A percentile compares a stretch with the other conserved stretches of the same genome.
Conservation (phyloP, 2,329 filamentous ascomycete genomes). For the Penicillium sp. region DNA sequence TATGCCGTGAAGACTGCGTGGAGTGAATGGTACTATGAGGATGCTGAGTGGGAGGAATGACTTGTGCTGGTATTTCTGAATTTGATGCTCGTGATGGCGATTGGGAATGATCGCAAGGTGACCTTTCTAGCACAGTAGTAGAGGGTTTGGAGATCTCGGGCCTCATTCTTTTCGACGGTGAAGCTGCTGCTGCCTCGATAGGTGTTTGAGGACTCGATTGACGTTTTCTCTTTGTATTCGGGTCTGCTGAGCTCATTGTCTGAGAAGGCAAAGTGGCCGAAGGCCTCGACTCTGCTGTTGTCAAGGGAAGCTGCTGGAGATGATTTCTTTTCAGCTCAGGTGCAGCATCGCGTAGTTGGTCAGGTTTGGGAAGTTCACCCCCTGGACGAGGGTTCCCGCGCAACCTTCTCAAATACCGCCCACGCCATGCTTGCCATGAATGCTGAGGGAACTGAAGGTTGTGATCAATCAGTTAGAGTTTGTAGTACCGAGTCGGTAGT, state of each 20-base stretch:
- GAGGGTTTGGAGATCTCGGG: not conserved
- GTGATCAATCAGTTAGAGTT: not conserved
- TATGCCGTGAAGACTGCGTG: not conserved
- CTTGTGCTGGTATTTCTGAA: not conserved
- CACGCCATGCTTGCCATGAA: conserved; percentile 50
- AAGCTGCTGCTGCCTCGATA: not conserved
- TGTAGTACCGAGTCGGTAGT: not conserved
- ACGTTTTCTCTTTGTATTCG: not conserved
- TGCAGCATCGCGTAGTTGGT: conserved; percentile 1
- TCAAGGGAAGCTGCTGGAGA: not conserved
- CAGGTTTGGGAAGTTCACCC: conserved; percentile 15
- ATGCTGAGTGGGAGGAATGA: not conserved
- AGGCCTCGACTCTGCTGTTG: not conserved
- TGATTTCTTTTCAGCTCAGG: not conserved
- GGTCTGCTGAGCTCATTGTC: not conserved
- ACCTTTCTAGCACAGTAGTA: not conserved
- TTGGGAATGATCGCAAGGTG: not conserved
- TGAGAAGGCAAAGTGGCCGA: not conserved
- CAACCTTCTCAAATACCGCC: conserved; percentile 46
- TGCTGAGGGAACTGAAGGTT: conserved; percentile 41
- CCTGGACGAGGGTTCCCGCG: conserved; percentile 38
- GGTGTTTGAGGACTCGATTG: not conserved
- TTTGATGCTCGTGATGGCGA: not conserved
- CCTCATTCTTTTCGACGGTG: not conserved
- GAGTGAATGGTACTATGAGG: not conserved